A percentile compares a stretch with the other conserved stretches of the same genome.
Conservation (phyloP, 768 basidiomycete species). For the Rhizopogon vinicolor region DNA sequence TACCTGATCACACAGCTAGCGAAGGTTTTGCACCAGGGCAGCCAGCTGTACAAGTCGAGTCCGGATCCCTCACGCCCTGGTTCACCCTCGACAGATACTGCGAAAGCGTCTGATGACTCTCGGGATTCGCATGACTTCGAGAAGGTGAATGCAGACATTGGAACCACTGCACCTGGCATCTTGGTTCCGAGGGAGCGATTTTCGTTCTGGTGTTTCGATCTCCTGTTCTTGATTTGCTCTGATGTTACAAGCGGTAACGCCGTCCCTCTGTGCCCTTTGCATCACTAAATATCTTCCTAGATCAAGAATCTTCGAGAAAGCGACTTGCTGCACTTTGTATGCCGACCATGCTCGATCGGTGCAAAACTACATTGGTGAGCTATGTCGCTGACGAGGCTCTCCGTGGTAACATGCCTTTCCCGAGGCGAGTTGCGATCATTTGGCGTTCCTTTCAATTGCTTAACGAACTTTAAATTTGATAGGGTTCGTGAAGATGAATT, state of each 20-base stretch:
- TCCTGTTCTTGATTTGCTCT: constrained; percentile 79
- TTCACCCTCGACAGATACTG: constrained; percentile 8
- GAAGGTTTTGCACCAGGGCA: constrained; percentile 69
- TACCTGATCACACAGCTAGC: constrained; percentile 62
- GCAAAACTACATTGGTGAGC: constrained; percentile 56
- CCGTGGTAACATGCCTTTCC: constrained; percentile 86
- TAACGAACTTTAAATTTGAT: background rate
- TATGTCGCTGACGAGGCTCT: constrained; percentile 84
- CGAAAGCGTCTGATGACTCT: constrained; percentile 8
- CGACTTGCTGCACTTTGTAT: constrained; percentile 72
- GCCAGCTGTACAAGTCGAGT: constrained; percentile 47
- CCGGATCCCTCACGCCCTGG: constrained; percentile 3
- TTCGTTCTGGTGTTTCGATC: constrained; percentile 90
- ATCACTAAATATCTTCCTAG: constrained; percentile 28
- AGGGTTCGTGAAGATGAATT: constrained; percentile 89
- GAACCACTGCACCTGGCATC: constrained; percentile 55
- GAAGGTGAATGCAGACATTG: constrained; percentile 38
- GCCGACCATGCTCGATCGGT: constrained; percentile 73
- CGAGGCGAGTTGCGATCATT: constrained; percentile 45
- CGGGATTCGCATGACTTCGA: constrained; percentile 26
- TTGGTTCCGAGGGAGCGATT: constrained; percentile 77
- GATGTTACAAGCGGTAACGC: constrained; percentile 52
- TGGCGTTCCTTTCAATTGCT: background rate
- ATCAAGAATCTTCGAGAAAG: constrained; percentile 53
- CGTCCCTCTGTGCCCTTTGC: background rate